A percentile compares a stretch with the other conserved stretches of the same genome.
These are phyloP conservation scores for Acanthamoeba culbertsoni DNA, from an alignment of 208 protist genomes.

Conservation along the genomic window DNA sequence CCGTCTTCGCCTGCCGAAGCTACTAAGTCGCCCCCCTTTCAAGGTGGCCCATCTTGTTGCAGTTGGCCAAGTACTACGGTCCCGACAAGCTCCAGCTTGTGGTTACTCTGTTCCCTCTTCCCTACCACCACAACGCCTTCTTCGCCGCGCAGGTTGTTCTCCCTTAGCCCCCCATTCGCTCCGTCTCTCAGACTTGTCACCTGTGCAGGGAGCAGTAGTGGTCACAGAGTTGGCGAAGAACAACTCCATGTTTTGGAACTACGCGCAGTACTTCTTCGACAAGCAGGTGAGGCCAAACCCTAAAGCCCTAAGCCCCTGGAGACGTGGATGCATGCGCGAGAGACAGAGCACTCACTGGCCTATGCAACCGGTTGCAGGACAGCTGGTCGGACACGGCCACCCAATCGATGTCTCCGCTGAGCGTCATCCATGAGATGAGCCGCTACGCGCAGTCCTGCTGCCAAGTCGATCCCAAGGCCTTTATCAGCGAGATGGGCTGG, in stretches of 20 bases:
- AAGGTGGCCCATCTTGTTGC: background rate
- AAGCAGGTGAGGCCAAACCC: background rate
- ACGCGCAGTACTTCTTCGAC: background rate
- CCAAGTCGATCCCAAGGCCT: background rate
- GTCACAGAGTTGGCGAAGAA: constrained; percentile 38
- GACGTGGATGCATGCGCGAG: background rate
- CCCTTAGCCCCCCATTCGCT: background rate
- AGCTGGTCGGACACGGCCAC: background rate
- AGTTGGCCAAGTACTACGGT: constrained; percentile 55
- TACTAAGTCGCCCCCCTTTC: background rate
- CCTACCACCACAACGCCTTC: constrained; percentile 74
- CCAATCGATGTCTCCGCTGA: background rate
- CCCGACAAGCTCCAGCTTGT: constrained; percentile 16
- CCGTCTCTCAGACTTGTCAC: background rate
- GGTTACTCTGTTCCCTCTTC: constrained; percentile 65
- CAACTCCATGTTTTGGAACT: constrained; percentile 46
- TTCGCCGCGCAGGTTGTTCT: constrained; percentile 57
- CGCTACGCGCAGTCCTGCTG: background rate
- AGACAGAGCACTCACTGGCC: background rate
- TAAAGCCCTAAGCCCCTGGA: background rate
- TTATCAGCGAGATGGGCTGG: constrained; percentile 12
- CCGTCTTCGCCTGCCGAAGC: background rate
- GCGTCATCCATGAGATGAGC: background rate
- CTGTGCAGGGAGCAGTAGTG: background rate
- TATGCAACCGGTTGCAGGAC: background rate